Evolutionary conservation across 768 basidiomycete genomes (phyloP).

Genomic region (Rhizopogon rudus): DNA sequence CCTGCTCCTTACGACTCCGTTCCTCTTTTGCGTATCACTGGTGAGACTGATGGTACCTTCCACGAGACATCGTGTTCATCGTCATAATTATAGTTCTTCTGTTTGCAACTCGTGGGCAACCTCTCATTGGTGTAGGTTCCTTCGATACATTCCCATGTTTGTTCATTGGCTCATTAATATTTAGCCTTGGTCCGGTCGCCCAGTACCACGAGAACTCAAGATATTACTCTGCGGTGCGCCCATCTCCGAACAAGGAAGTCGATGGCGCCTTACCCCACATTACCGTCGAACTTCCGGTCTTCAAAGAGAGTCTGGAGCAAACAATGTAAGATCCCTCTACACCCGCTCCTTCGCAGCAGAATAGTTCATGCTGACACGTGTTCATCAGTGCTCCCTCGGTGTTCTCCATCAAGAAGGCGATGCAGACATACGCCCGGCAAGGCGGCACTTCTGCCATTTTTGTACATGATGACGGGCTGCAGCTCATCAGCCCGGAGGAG

Average conservation of each 20-base stretch:
- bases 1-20: slow-evolving; percentile 58
- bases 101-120: slow-evolving; percentile 62
- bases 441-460: slow-evolving; percentile 79
- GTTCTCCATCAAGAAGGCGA: slow-evolving; percentile 74
- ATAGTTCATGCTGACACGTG: slow-evolving; percentile 12
- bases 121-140: slow-evolving; percentile 52
- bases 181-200: slow-evolving; percentile 74
- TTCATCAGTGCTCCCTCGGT: slow-evolving; percentile 61
- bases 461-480: slow-evolving; percentile 82
- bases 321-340: slow-evolving; percentile 55
- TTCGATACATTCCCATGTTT: not conserved
- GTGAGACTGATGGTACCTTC: slow-evolving; percentile 32
- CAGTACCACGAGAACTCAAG: slow-evolving; percentile 82
- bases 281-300: slow-evolving; percentile 81
- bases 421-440: slow-evolving; percentile 91
- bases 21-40: slow-evolving; percentile 70
- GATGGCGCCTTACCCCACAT: slow-evolving; percentile 67
- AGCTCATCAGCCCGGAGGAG: slow-evolving; percentile 58
- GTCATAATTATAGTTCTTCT: slow-evolving; percentile 52
- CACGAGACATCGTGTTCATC: slow-evolving; percentile 5
- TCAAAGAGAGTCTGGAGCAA: slow-evolving; percentile 76
- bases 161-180: not conserved
- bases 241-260: slow-evolving; percentile 54
- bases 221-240: slow-evolving; percentile 72
- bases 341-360: not conserved